Conservation (phyloP, 2,329 filamentous ascomycete genomes). For the Xylariaceae sp. region DNA sequence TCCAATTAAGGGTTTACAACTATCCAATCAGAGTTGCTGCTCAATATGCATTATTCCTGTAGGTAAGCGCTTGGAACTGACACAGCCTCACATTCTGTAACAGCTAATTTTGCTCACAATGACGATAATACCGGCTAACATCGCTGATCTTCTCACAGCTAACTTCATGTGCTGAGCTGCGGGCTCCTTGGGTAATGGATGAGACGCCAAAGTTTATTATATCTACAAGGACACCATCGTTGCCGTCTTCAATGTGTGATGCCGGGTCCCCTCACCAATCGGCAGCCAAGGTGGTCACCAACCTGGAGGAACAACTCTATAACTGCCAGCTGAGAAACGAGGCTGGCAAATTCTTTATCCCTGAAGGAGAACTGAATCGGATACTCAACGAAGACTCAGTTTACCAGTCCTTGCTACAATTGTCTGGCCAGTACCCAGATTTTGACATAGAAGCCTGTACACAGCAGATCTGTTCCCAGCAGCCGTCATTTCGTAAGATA, state of each 20-base stretch:
- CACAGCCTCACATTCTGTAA: too few relatives aligned
- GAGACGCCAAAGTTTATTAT: neutral
- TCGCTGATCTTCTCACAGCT: too few relatives aligned
- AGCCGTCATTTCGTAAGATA: slow-evolving; percentile 1
- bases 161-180: too few relatives aligned
- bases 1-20: too few relatives aligned
- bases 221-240: neutral
- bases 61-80: too few relatives aligned
- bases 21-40: too few relatives aligned
- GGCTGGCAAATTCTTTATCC: slow-evolving; percentile 2
- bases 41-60: too few relatives aligned
- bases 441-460: neutral
- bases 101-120: too few relatives aligned
- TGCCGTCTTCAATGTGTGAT: neutral
- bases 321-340: slow-evolving; percentile 1
- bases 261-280: neutral
- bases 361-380: slow-evolving; percentile 1
- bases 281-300: neutral
- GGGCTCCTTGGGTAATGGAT: neutral
- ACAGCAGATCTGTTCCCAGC: neutral
- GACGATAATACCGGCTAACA: too few relatives aligned
- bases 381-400: slow-evolving; percentile 5
- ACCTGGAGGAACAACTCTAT: slow-evolving; percentile 20
- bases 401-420: neutral
- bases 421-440: neutral